Evolutionary conservation across 169 alveolate species (phyloP).

Genomic region (Eimeria sp.): DNA sequence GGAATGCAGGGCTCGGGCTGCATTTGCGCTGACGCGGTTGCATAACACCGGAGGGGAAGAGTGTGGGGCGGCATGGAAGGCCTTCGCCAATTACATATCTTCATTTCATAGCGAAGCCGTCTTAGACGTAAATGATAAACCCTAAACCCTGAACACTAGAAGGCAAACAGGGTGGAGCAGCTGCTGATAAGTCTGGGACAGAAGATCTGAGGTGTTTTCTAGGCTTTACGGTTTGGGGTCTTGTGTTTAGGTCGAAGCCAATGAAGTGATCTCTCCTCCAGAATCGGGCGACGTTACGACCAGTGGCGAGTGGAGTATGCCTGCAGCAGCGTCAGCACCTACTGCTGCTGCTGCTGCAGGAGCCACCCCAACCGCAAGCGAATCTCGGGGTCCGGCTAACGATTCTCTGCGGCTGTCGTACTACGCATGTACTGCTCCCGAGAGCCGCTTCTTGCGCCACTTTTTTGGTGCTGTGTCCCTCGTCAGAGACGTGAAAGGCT

Average conservation of each 20-base stretch:
- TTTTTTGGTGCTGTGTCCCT: conserved; percentile 67
- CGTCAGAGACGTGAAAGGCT: conserved; percentile 52
- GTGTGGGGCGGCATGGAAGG: conserved; percentile 18
- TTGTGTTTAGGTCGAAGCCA: conserved; percentile 45
- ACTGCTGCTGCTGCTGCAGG: neutral
- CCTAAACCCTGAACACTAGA: conserved; percentile 20
- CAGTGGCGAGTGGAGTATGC: conserved; percentile 1
- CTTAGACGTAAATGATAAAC: conserved; percentile 35
- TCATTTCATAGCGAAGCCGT: conserved; percentile 69
- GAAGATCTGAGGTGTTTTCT: neutral
- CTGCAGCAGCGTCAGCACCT: neutral
- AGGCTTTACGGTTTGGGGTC: conserved; percentile 10
- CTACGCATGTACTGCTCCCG: conserved; percentile 43
- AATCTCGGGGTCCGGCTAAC: neutral
- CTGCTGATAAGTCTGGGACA: neutral
- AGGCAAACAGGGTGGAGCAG: neutral
- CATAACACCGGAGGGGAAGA: conserved; percentile 47
- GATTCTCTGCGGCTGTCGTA: neutral
- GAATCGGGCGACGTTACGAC: neutral
- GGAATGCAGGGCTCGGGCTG: conserved; percentile 58
- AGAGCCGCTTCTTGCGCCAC: conserved; percentile 53
- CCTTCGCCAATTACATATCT: conserved; percentile 35
- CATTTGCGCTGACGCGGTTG: conserved; percentile 48
- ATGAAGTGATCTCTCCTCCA: conserved; percentile 59
- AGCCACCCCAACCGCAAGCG: neutral